Evolutionary conservation across 2,329 filamentous ascomycete species (phyloP), one percentile per base, ranked within the genome.

Genomic region (Alternaria conjuncta): DNA sequence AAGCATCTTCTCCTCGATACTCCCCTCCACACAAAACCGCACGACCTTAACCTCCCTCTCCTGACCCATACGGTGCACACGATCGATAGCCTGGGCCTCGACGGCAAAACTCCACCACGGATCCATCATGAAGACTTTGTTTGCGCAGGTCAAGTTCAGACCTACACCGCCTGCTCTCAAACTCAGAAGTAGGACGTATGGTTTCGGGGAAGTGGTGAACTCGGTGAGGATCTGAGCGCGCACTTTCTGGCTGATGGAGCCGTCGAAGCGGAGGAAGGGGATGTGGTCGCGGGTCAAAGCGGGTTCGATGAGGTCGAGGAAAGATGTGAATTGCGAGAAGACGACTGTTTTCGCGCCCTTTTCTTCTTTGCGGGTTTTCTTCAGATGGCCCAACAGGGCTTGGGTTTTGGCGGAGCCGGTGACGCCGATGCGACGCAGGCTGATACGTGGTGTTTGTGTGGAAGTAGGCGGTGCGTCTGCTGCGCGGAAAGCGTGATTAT

Each of bases 101-200:
- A 98, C 90, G 0, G 96, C 94, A 80, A 95, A 99, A 76, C 92
- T 96, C 96, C 96, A 99, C 96, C 96, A 99, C 0, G 96, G 96
- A 80, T 99, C 96, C 96, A 99, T 98, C 92, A 99, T 96, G 82
- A 91, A 99, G 6, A 99, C 96, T 57, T 92, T 86, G 67, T 90
- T 93, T 6, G 96, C 96, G 69, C 90, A 90, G 0, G 95, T 98
- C 65, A 99, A 81, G 76, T 99, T 99, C 46, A 99, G 84, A 0
- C 96, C 96, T 0, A 99, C 96, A 23, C 96, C 96, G 5, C 96
- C 96, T 0, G 96, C 96, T 20, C 93, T 87, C 60, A 99, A 84
- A 71, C 91, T 95, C 55, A 99, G 87, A 2, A 99, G 84, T 5
- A 99, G 83, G 1, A 99, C 88, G 3, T 87, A 87, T 23, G 93